phyloP scores from a whole-genome alignment of 108 stramenopile species.

The Tribonema minus region DNA sequence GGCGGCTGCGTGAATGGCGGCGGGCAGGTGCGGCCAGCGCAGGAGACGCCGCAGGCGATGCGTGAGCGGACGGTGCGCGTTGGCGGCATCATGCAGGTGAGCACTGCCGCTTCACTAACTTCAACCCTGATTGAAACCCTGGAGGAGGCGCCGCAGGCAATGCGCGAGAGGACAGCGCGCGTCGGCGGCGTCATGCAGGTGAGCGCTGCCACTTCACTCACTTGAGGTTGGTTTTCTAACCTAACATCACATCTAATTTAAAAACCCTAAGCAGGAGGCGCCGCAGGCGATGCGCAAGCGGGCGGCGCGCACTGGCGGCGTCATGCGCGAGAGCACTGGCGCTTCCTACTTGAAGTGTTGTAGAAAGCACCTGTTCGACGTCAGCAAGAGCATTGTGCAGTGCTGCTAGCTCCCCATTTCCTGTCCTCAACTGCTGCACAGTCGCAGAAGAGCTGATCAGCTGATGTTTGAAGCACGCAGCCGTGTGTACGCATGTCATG shows the following conservation, averaged over 20 bases:
- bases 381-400: no score
- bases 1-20: conserved; percentile 94
- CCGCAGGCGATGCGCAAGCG: conserved; percentile 8
- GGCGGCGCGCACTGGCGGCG: no score
- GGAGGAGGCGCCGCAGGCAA: neutral
- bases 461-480: no score
- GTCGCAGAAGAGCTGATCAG: no score
- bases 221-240: neutral
- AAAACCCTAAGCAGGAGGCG: neutral
- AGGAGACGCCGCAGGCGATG: conserved; percentile 5
- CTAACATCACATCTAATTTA: neutral
- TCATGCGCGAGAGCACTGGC: neutral
- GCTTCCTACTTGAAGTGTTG: neutral
- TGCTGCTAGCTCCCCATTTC: no score
- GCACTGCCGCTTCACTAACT: neutral
- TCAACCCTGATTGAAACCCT: neutral
- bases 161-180: neutral
- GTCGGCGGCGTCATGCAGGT: no score
- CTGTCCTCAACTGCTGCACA: no score
- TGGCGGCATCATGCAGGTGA: neutral
- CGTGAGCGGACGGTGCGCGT: conserved; percentile 15
- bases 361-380: neutral
- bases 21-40: conserved; percentile 61
- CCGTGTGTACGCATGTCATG: no score
- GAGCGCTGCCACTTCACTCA: neutral